These are phyloP conservation scores for Polychaeton citri DNA, from an alignment of 2,329 filamentous ascomycete species.

Conservation along the genomic window DNA sequence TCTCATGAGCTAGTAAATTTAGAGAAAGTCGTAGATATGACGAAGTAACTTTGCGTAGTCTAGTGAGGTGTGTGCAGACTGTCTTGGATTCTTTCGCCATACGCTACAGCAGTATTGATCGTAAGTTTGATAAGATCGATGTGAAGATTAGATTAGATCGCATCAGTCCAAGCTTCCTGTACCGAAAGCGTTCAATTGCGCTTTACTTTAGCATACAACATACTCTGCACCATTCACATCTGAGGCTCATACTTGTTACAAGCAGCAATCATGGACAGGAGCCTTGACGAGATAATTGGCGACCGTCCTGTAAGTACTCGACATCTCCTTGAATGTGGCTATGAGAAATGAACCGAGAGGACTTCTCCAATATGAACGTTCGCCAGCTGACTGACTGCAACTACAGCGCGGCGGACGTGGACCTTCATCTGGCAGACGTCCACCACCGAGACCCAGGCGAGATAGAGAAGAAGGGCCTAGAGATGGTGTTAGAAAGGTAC, in stretches of 20 bases:
- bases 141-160: not conserved
- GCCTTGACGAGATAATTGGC: slow-evolving; percentile 50
- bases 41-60: too few species aligned
- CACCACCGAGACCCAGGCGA: slow-evolving; percentile 51
- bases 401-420: slow-evolving; percentile 11
- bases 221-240: too few species aligned
- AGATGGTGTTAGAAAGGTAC: slow-evolving; percentile 84
- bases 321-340: too few species aligned
- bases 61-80: too few species aligned
- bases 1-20: too few species aligned
- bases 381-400: not conserved
- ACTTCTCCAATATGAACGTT: not conserved
- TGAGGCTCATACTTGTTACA: too few species aligned
- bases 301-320: slow-evolving; percentile 41
- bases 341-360: too few species aligned
- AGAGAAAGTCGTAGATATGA: too few species aligned
- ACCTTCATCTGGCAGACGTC: slow-evolving; percentile 24
- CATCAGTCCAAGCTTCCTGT: not conserved
- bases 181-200: not conserved
- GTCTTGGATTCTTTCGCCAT: too few species aligned
- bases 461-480: slow-evolving; percentile 48
- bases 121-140: too few species aligned
- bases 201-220: too few species aligned
- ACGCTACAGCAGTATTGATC: too few species aligned
- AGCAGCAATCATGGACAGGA: slow-evolving; percentile 44